Percentiles rank a stretch among this genome's conserved stretches.
These are phyloP conservation scores for Juncus effusus DNA, from an alignment of 176 grass and related monocot genomes.

Conservation along the genomic window DNA sequence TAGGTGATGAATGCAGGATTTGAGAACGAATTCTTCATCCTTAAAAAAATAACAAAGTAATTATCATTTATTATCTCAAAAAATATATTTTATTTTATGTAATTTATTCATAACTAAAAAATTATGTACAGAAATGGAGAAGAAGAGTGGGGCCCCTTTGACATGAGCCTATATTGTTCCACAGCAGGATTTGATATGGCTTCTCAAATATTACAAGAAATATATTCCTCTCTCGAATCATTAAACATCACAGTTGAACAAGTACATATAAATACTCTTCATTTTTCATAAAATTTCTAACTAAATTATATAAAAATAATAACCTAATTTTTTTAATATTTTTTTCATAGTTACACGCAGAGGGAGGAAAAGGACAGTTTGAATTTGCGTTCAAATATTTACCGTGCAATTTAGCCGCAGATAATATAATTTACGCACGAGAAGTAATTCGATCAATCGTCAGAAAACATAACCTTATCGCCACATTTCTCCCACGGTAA, in stretches of 20 bases:
- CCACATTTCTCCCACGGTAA: slow-evolving; percentile 96
- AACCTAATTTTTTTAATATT: background rate
- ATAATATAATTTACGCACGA: slow-evolving; percentile 84
- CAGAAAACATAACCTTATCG: slow-evolving; percentile 68
- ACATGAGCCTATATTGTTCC: slow-evolving; percentile 69
- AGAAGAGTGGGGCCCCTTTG: slow-evolving; percentile 76
- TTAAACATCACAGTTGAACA: slow-evolving; percentile 80
- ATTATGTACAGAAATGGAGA: slow-evolving; percentile 56
- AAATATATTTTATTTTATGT: background rate
- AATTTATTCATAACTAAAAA: background rate
- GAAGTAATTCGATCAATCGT: slow-evolving; percentile 86
- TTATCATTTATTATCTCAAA: background rate
- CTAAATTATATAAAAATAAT: no score
- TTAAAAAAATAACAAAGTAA: slow-evolving; percentile 77
- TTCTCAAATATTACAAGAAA: slow-evolving; percentile 68
- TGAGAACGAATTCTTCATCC: slow-evolving; percentile 93
- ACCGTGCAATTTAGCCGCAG: slow-evolving; percentile 77
- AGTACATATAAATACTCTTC: slow-evolving; percentile 22
- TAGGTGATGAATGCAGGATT: slow-evolving; percentile 89
- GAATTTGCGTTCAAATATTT: slow-evolving; percentile 83
- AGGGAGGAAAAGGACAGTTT: slow-evolving; percentile 87
- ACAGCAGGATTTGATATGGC: slow-evolving; percentile 77
- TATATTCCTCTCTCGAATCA: slow-evolving; percentile 64
- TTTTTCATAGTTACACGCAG: slow-evolving; percentile 75
- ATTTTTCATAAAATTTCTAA: background rate